Conservation (phyloP, 2,329 filamentous ascomycete genomes). For the Penicillium decumbens region DNA sequence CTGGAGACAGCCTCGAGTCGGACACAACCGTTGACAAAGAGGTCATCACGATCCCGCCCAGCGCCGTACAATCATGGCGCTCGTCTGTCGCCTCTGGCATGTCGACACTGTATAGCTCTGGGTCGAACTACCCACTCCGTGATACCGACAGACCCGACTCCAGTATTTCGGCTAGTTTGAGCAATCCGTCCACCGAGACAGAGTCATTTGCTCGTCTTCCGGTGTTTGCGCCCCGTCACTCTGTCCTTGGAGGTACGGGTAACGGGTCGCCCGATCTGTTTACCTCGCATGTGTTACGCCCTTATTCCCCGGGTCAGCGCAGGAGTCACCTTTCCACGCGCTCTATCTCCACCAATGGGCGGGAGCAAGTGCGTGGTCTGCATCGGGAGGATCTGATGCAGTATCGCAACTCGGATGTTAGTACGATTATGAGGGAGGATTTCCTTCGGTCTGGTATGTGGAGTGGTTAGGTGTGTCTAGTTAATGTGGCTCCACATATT, state of each 20-base stretch:
- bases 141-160: constrained; percentile 18
- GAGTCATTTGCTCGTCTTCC: constrained; percentile 32
- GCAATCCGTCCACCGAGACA: constrained; percentile 29
- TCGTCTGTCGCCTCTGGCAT: constrained; percentile 33
- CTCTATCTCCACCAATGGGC: constrained; percentile 26
- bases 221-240: constrained; percentile 31
- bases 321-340: constrained; percentile 17
- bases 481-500: background rate
- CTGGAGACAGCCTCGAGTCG: constrained; percentile 22
- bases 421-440: constrained; percentile 33
- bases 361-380: constrained; percentile 32
- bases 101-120: constrained; percentile 27
- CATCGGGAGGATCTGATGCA: constrained; percentile 33
- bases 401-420: constrained; percentile 39
- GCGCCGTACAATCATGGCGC: constrained; percentile 34
- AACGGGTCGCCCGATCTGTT: constrained; percentile 1
- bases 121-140: constrained; percentile 20
- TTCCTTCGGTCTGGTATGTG: constrained; percentile 28
- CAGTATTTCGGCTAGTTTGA: constrained; percentile 28
- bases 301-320: constrained; percentile 11
- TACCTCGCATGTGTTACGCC: constrained; percentile 15
- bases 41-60: constrained; percentile 34
- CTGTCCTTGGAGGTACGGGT: constrained; percentile 11
- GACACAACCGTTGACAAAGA: constrained; percentile 34
- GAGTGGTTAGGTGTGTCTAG: constrained; percentile 3